Evolutionary conservation across 495 filamentous ascomycete species (phyloP).

Genomic region (Stereocaulon alpinum): DNA sequence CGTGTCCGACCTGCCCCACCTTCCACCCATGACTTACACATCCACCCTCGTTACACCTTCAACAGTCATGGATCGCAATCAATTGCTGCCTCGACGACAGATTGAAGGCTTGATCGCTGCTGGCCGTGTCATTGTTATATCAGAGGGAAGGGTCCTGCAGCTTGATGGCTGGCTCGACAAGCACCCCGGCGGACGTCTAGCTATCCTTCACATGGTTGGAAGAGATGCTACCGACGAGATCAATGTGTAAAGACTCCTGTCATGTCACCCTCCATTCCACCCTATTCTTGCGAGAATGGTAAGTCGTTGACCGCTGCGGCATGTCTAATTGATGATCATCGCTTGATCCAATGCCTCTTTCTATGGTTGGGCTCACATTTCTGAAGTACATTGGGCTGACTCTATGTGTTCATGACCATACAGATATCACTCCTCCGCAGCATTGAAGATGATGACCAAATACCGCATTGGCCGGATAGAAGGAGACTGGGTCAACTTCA

Average conservation of each 20-base stretch:
- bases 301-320: conserved; percentile 5
- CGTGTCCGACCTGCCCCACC: too few relatives aligned
- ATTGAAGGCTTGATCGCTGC: conserved; percentile 35
- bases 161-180: conserved; percentile 36
- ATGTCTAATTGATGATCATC: neutral
- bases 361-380: too few relatives aligned
- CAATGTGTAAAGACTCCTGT: conserved; percentile 30
- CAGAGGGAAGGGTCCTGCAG: conserved; percentile 33
- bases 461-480: conserved; percentile 25
- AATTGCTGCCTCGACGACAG: conserved; percentile 19
- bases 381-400: neutral
- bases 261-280: conserved; percentile 6
- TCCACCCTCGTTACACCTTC: neutral
- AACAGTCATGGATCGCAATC: conserved; percentile 18
- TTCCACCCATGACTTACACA: neutral
- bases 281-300: conserved; percentile 5
- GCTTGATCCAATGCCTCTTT: neutral
- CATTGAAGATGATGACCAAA: conserved; percentile 23
- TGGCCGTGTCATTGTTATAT: conserved; percentile 36
- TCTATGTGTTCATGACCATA: neutral
- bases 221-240: conserved; percentile 44
- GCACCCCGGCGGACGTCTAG: conserved; percentile 37
- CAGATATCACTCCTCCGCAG: conserved; percentile 25
- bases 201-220: conserved; percentile 41
- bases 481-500: conserved; percentile 25